phyloP scores from a whole-genome alignment of 2,329 filamentous ascomycete species.

The Geosmithia flava region DNA sequence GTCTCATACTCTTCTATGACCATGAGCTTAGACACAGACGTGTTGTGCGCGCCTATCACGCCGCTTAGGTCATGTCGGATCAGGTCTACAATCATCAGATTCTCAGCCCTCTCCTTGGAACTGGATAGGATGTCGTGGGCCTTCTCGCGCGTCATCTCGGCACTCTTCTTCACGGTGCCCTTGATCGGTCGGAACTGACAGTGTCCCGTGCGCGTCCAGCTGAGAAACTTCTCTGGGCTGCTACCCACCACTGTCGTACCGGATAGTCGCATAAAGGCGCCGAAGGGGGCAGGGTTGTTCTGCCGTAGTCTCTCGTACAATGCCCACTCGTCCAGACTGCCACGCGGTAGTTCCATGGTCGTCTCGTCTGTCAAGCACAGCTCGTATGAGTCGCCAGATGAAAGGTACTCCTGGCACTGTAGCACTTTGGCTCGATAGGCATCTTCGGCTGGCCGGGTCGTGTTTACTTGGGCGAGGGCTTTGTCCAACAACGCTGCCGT shows the following conservation, averaged over 20 bases:
- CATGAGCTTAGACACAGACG: constrained; percentile 52
- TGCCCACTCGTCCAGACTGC: constrained; percentile 2
- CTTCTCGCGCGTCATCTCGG: constrained; percentile 4
- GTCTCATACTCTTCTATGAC: constrained; percentile 59
- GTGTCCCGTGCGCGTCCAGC: constrained; percentile 26
- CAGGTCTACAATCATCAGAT: constrained; percentile 68
- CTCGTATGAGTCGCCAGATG: constrained; percentile 7
- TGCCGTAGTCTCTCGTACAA: constrained; percentile 6
- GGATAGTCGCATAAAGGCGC: constrained; percentile 47
- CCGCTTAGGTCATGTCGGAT: constrained; percentile 61
- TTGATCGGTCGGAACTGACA: constrained; percentile 62
- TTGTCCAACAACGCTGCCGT: not conserved
- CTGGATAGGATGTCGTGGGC: constrained; percentile 16
- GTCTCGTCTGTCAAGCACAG: constrained; percentile 7
- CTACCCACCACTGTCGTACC: constrained; percentile 38
- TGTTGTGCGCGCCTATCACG: constrained; percentile 43
- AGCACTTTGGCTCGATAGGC: constrained; percentile 6
- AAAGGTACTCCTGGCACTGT: constrained; percentile 4
- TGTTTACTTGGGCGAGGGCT: not conserved
- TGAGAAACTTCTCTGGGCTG: constrained; percentile 53
- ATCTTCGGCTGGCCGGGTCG: constrained; percentile 1
- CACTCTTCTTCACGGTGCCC: constrained; percentile 52
- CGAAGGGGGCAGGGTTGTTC: constrained; percentile 24
- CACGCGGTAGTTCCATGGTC: constrained; percentile 7
- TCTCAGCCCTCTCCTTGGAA: constrained; percentile 61